Evolutionary conservation across 2,329 filamentous ascomycete genomes (phyloP).

Genomic region (Orbilia oligospora): DNA sequence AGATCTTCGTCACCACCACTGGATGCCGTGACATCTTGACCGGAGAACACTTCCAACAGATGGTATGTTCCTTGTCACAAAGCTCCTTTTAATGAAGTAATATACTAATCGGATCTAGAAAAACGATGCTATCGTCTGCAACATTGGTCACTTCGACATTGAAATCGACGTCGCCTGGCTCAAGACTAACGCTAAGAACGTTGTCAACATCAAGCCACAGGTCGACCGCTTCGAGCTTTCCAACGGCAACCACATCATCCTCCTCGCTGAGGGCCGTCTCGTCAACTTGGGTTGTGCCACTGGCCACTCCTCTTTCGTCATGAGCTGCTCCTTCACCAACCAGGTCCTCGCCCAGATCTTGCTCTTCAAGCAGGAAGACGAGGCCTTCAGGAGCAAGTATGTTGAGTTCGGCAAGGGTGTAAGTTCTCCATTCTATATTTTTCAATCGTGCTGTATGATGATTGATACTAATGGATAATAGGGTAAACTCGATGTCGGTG

Average conservation of each 20-base stretch:
- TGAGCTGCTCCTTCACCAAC: constrained; percentile 99
- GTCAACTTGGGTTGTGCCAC: constrained; percentile 99
- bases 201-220: constrained; percentile 99
- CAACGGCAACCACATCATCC: constrained; percentile 96
- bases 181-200: constrained; percentile 82
- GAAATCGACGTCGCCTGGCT: constrained; percentile 99
- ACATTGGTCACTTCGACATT: constrained; percentile 99
- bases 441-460: not conserved
- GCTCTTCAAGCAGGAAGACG: constrained; percentile 93
- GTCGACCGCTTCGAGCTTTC: constrained; percentile 97
- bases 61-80: constrained; percentile 70
- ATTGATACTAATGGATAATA: constrained; percentile 18
- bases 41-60: constrained; percentile 90
- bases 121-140: constrained; percentile 99
- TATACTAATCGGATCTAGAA: constrained; percentile 65
- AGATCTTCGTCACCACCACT: constrained; percentile 99
- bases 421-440: constrained; percentile 12
- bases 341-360: constrained; percentile 99
- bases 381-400: constrained; percentile 91
- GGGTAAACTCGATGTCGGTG: constrained; percentile 89
- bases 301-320: constrained; percentile 99
- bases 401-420: constrained; percentile 87
- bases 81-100: not conserved
- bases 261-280: constrained; percentile 96
- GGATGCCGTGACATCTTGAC: constrained; percentile 98